Percentiles rank a stretch among this genome's conserved stretches.
phyloP scores from a whole-genome alignment of 2,329 filamentous ascomycete species.

The Xylaria polymorpha region DNA sequence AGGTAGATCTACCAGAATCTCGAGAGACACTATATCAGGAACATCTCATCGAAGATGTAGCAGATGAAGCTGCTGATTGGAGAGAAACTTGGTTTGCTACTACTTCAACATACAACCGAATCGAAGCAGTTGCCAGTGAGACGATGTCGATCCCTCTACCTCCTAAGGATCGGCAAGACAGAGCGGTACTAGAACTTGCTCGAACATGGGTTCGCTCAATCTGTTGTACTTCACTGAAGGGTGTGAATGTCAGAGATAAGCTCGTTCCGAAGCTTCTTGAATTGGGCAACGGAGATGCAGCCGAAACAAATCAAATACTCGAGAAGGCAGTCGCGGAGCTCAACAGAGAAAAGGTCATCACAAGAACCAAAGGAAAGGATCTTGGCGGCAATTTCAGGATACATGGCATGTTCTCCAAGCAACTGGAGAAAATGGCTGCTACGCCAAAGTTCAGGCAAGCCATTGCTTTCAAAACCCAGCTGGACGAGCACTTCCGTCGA shows the following conservation, averaged over 20 bases:
- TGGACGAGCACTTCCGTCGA: conserved; percentile 66
- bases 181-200: conserved; percentile 56
- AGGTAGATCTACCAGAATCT: conserved; percentile 61
- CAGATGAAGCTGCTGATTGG: conserved; percentile 58
- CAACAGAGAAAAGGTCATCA: conserved; percentile 65
- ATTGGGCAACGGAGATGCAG: conserved; percentile 56
- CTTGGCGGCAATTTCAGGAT: conserved; percentile 72
- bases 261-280: conserved; percentile 59
- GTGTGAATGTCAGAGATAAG: conserved; percentile 45
- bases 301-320: conserved; percentile 58
- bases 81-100: conserved; percentile 67
- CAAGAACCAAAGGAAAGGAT: conserved; percentile 68
- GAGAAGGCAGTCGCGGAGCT: conserved; percentile 62
- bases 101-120: conserved; percentile 67
- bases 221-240: conserved; percentile 61
- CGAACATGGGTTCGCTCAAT: conserved; percentile 71
- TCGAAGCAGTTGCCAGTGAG: conserved; percentile 64
- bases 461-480: conserved; percentile 66
- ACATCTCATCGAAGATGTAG: conserved; percentile 56
- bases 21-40: conserved; percentile 58
- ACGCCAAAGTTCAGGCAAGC: conserved; percentile 68
- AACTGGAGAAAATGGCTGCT: conserved; percentile 67
- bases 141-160: conserved; percentile 55
- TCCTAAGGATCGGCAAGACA: conserved; percentile 41
- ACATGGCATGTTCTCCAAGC: conserved; percentile 67